Evolutionary conservation across 345 rosid genomes (phyloP).

Genomic region (Salix dunnii): DNA sequence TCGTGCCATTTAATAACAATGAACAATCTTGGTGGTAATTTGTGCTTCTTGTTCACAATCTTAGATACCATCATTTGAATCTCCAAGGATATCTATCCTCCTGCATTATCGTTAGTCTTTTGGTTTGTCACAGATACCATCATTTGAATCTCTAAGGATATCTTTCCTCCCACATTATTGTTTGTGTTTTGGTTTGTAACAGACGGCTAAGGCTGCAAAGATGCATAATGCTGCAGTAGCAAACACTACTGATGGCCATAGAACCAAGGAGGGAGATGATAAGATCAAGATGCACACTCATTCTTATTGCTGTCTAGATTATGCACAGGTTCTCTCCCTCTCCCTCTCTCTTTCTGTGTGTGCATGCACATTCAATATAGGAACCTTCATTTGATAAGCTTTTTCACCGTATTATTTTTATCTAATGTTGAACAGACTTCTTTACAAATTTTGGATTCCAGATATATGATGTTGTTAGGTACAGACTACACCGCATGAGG

Average conservation of each 20-base stretch:
- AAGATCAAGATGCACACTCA: slow-evolving; percentile 83
- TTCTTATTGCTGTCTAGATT: slow-evolving; percentile 87
- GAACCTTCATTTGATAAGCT: neutral
- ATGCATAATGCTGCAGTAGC: slow-evolving; percentile 74
- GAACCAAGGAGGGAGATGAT: slow-evolving; percentile 63
- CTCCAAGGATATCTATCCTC: neutral
- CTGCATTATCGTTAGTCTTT: neutral
- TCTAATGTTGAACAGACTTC: slow-evolving; percentile 5
- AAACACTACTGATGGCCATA: slow-evolving; percentile 54
- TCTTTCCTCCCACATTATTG: no score
- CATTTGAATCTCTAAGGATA: neutral
- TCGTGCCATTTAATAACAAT: no score
- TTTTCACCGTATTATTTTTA: neutral
- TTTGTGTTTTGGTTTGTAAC: slow-evolving; percentile 10
- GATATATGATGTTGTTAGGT: slow-evolving; percentile 81
- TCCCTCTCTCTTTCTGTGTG: slow-evolving; percentile 1
- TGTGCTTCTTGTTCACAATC: neutral
- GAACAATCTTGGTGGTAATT: neutral
- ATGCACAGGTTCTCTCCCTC: slow-evolving; percentile 57
- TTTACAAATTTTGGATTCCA: slow-evolving; percentile 30
- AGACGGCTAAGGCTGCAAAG: slow-evolving; percentile 91
- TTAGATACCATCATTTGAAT: no score
- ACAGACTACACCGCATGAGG: slow-evolving; percentile 64
- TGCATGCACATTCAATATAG: neutral
- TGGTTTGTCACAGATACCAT: slow-evolving; percentile 18